Base-by-base conservation (phyloP, 495 filamentous ascomycete genomes). In the Xylaria nigripes region DNA sequence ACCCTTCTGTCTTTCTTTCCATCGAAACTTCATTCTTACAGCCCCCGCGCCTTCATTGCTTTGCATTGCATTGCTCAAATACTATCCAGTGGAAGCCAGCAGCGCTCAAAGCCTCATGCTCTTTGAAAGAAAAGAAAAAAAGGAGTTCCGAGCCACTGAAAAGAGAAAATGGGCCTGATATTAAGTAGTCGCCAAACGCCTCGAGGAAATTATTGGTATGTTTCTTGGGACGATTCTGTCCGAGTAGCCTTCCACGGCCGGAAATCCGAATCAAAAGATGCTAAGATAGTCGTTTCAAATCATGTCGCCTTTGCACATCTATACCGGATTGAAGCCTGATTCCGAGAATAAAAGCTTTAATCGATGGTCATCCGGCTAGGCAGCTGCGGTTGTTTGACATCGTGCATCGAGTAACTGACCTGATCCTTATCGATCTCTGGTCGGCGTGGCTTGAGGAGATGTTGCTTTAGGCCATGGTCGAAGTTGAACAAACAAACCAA, bases 401-500 rank as follows among this genome's bases (percentile, higher is more conserved):
- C 76, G 51, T 79, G 69, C 55, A 82, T 65, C 65, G 77, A 78
- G 71, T 91, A 82, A 63, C 90, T 87, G 45, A 83, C 89, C 61
- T 80, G 79, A 50, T 76, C 77, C 49, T 76, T 72, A 72, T 89
- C 86, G 69, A 95, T 87, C 32, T 83, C 82, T 48, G 84, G 83
- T 34, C 72, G 71, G 25, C 72, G 71, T 36, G 86, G 77, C 61
- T 75, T 78, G 64, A 81, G 75, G 57, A 98, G 80, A 67, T 96
- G 90, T 15, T 82, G 85, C 73, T 94, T 96, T 52, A 98, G 74
- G 6, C 93, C 93, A 56, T 85, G 84, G 71, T 85, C 77, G 78
- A 97, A 98, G 74, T 98, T 98, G 65, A 75, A 72, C 69, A 86
- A 87, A 76, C 93, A 97, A 58, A 87, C 77, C 59, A 84, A 81